These are phyloP conservation scores for Zygnema circumcarinatum DNA, from an alignment of 139 green algal genomes.

Conservation along the genomic window DNA sequence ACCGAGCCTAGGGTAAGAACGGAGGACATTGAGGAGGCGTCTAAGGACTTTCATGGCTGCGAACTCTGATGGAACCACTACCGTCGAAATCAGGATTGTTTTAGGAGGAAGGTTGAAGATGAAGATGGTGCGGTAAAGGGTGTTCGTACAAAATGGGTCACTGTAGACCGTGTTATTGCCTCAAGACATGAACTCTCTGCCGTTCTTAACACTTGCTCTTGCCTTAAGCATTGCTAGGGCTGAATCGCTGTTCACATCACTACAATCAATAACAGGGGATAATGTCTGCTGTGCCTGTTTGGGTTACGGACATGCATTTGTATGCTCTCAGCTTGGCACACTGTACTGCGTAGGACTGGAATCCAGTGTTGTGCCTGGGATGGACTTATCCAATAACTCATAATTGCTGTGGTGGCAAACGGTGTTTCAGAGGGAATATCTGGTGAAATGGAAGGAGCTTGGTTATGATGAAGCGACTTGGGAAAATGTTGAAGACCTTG, in stretches of 20 bases:
- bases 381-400: neutral
- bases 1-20: neutral
- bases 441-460: conserved; percentile 61
- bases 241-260: neutral
- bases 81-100: neutral
- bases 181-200: conserved; percentile 10
- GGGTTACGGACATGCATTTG: neutral
- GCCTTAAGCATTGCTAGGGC: neutral
- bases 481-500: conserved; percentile 54
- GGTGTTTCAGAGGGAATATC: conserved; percentile 35
- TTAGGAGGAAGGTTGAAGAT: neutral
- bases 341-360: neutral
- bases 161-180: conserved; percentile 42
- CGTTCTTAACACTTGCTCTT: neutral
- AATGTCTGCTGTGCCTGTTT: neutral
- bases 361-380: neutral
- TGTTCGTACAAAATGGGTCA: conserved; percentile 35
- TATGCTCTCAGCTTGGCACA: neutral
- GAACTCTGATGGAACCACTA: neutral
- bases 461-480: conserved; percentile 61
- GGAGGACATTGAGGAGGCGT: neutral
- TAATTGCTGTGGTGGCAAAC: neutral
- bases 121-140: neutral
- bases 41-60: neutral
- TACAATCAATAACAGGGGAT: neutral